Evolutionary conservation across 192 early-diverging fungal genomes (phyloP).

Genomic region (Coemansia sp.): DNA sequence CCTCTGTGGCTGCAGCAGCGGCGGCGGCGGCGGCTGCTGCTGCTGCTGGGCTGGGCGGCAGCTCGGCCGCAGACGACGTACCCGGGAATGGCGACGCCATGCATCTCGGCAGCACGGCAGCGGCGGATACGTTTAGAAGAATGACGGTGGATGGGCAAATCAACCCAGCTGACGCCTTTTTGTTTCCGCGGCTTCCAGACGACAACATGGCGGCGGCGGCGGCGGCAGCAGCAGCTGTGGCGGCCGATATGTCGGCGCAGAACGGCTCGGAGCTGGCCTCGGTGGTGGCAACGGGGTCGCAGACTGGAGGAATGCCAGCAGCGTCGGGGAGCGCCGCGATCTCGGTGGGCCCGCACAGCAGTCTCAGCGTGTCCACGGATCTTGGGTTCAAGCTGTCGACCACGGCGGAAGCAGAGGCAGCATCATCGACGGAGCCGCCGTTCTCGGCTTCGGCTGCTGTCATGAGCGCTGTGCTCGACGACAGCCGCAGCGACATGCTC

Average conservation of each 20-base stretch:
- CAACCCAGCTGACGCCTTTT: slow-evolving; percentile 31
- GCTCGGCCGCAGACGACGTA: slow-evolving; percentile 7
- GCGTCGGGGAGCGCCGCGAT: not conserved
- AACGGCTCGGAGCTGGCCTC: slow-evolving; percentile 14
- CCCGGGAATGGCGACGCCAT: not conserved
- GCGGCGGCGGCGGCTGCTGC: too few relatives aligned
- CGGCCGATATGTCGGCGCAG: slow-evolving; percentile 25
- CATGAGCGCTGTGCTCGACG: not conserved
- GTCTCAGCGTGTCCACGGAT: not conserved
- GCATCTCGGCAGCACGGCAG: slow-evolving; percentile 19
- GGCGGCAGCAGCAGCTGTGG: slow-evolving; percentile 16
- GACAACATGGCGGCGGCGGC: slow-evolving; percentile 29
- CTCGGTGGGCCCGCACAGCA: not conserved
- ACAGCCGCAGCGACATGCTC: slow-evolving; percentile 1
- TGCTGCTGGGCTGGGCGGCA: slow-evolving; percentile 20
- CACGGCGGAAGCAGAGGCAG: not conserved
- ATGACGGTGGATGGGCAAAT: slow-evolving; percentile 49
- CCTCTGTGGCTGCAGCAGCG: not conserved
- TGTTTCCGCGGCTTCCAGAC: slow-evolving; percentile 53
- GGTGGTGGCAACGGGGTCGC: not conserved
- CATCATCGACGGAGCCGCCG: not conserved
- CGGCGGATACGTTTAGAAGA: slow-evolving; percentile 35
- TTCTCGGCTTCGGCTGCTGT: slow-evolving; percentile 5
- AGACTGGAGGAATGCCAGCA: not conserved
- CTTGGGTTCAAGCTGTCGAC: slow-evolving; percentile 2